Conservation (phyloP, 1,284 basidiomycete species). For the Boletus calvinii region DNA sequence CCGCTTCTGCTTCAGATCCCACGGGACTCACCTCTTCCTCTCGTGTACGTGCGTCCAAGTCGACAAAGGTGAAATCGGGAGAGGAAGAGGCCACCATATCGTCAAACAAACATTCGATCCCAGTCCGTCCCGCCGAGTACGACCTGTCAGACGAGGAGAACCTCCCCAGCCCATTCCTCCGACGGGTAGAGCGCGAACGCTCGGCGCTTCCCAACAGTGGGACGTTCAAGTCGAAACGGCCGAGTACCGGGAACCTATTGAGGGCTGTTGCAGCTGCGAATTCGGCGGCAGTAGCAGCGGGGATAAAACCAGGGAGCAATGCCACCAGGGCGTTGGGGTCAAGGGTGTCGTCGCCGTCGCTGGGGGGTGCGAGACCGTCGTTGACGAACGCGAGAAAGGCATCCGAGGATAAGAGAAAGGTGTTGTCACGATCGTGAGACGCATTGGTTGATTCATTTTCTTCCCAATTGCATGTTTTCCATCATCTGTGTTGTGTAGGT, state of each 20-base stretch:
- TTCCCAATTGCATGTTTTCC: no score
- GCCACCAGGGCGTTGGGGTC: constrained; percentile 10
- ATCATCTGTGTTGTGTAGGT: no score
- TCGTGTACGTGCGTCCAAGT: constrained; percentile 15
- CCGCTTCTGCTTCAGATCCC: constrained; percentile 32
- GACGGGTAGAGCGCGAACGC: constrained; percentile 48
- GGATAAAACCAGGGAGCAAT: constrained; percentile 21
- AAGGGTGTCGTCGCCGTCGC: constrained; percentile 17
- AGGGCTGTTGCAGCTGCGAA: constrained; percentile 66
- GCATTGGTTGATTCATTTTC: neutral
- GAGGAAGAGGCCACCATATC: neutral
- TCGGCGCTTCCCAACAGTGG: constrained; percentile 13
- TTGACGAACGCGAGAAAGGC: constrained; percentile 38
- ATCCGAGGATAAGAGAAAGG: constrained; percentile 52
- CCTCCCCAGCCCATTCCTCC: constrained; percentile 80
- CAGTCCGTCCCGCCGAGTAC: constrained; percentile 43
- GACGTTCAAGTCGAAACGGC: constrained; percentile 37
- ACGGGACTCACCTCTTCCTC: constrained; percentile 26
- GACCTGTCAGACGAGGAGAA: constrained; percentile 78
- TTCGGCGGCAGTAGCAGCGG: constrained; percentile 36
- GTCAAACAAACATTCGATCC: constrained; percentile 11
- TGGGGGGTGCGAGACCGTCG: constrained; percentile 20
- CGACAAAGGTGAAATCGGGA: constrained; percentile 12
- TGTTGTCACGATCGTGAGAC: constrained; percentile 41
- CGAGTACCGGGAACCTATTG: constrained; percentile 52